Evolutionary conservation across 2,329 filamentous ascomycete genomes (phyloP), one percentile per base, ranked within the genome.

Genomic region (Plenodomus lindquistii): DNA sequence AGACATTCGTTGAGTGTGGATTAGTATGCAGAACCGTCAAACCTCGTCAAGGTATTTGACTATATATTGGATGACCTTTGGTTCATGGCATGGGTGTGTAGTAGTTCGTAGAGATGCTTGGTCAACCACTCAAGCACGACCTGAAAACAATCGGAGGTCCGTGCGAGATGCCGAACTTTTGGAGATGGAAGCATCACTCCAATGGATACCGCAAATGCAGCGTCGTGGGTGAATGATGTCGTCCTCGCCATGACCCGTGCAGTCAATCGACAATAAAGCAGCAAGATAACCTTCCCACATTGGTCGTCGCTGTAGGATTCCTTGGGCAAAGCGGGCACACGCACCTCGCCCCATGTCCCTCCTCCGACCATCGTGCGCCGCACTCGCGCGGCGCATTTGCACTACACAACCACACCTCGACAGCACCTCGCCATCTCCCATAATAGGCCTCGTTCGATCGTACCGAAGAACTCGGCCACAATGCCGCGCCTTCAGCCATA

Each of bases 311-410:
- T 13, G 10, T 11, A 15, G 11, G 6, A 31, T 15, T 8, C 11
- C 27, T 13, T 31, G 22, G 11, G 9, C 9, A 31, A 15, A 15
- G 27, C 27, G 9, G 27, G 6, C 27, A 8, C 27, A 13, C 27
- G 27, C 27, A 24, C 5, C n/a, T 24, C 22, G 22, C 11, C 27
- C 61, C 11, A 62, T 67, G 65, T 68, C 66, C 37, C 58, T 71
- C 50, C 54, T 71, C 40, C 60, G 51, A 37, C 66, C 53, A 44
- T 55, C 52, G 27, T 62, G 56, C 56, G 61, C 57, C 40, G 60
- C 65, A 16, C 52, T 69, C 20, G 57, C 65, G 44, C 64, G 66
- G 37, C 62, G 62, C 40, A 60, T 70, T n/a, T 66, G 63, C 37
- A 47, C 46, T 19, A 34, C 59, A 16, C 54, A 52, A 18, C n/a